Evolutionary conservation across 1,284 basidiomycete genomes (phyloP).

Genomic region (Sanghuangporus weigelae): DNA sequence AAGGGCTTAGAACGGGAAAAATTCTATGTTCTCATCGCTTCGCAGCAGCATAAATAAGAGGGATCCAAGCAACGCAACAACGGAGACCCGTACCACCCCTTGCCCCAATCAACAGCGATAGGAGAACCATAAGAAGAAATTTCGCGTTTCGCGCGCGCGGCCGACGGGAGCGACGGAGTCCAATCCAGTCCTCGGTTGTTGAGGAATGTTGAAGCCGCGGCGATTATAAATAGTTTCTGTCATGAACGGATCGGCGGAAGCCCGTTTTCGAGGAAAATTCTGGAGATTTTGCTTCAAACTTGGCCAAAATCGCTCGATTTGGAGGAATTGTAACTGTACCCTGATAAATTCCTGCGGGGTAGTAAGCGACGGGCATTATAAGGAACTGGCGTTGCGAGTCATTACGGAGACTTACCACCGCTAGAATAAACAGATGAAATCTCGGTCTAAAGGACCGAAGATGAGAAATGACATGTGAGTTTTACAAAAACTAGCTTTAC

Average conservation of each 20-base stretch:
- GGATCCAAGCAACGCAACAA: background rate
- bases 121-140: background rate
- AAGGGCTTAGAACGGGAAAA: background rate
- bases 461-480: background rate
- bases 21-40: background rate
- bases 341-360: background rate
- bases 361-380: background rate
- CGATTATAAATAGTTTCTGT: background rate
- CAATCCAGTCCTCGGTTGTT: background rate
- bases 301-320: background rate
- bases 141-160: background rate
- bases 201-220: background rate
- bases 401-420: background rate
- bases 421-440: background rate
- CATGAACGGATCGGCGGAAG: background rate
- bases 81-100: background rate
- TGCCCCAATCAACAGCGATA: background rate
- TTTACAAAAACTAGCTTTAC: background rate
- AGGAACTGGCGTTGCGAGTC: background rate
- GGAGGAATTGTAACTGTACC: background rate
- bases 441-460: background rate
- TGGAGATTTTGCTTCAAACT: background rate
- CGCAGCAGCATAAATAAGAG: background rate
- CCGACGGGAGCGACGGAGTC: conserved; percentile 1
- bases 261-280: background rate